Conservation (phyloP, 2,329 filamentous ascomycete species). For the Ophidiomyces ophidiicola region DNA sequence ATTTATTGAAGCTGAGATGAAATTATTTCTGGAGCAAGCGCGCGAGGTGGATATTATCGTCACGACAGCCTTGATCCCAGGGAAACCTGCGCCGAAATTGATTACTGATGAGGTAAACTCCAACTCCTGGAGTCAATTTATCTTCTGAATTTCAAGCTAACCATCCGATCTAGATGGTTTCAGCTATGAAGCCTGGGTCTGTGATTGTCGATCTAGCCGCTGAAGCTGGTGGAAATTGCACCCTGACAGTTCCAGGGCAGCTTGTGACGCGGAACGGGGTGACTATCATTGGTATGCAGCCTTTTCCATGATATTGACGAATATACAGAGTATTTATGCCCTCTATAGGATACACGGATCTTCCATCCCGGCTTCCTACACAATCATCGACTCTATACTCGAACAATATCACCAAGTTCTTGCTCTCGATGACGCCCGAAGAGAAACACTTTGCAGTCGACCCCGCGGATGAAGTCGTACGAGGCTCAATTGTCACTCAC, state of each 20-base stretch:
- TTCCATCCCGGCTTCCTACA: constrained; percentile 73
- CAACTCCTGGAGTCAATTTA: not conserved
- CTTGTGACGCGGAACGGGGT: constrained; percentile 61
- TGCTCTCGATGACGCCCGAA: constrained; percentile 67
- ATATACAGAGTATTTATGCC: too few relatives aligned
- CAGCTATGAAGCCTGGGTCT: constrained; percentile 80
- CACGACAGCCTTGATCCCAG: constrained; percentile 83
- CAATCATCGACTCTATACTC: constrained; percentile 85
- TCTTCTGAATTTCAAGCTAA: not conserved
- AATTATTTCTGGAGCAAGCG: constrained; percentile 76
- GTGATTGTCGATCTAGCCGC: constrained; percentile 80
- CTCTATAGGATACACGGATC: constrained; percentile 78
- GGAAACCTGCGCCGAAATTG: constrained; percentile 67
- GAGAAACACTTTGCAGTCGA: constrained; percentile 72
- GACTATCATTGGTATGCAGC: constrained; percentile 60
- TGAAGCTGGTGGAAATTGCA: constrained; percentile 79
- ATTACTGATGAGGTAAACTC: constrained; percentile 54
- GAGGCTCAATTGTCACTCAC: constrained; percentile 70
- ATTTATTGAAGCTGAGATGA: constrained; percentile 88
- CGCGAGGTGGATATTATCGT: constrained; percentile 85
- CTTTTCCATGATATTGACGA: not conserved
- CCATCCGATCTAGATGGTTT: constrained; percentile 46
- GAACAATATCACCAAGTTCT: constrained; percentile 83
- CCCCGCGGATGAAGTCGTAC: constrained; percentile 70
- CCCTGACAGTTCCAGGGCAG: constrained; percentile 63